Evolutionary conservation across 768 basidiomycete genomes (phyloP).

Genomic region (Pleurotus pulmonarius): DNA sequence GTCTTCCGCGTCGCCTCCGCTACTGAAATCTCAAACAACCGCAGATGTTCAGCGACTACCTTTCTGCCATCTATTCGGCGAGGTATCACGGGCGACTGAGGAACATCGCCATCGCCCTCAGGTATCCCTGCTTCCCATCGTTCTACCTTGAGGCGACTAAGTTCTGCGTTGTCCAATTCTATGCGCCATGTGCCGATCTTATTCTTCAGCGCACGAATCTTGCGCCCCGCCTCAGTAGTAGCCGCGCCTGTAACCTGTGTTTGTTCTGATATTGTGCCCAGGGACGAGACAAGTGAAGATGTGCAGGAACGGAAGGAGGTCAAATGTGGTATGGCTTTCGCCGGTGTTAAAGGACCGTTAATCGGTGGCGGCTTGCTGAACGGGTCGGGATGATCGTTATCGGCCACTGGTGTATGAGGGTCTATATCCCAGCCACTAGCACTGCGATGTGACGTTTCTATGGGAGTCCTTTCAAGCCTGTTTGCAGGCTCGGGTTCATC

Average conservation of each 20-base stretch:
- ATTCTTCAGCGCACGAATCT: constrained; percentile 82
- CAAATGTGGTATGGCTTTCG: constrained; percentile 60
- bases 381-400: constrained; percentile 43
- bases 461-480: constrained; percentile 12
- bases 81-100: constrained; percentile 14
- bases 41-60: constrained; percentile 75
- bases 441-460: constrained; percentile 16
- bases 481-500: constrained; percentile 19
- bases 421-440: constrained; percentile 61
- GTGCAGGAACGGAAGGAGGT: constrained; percentile 72
- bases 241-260: constrained; percentile 86
- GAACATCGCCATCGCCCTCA: constrained; percentile 33
- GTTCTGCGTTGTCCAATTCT: constrained; percentile 84
- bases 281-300: constrained; percentile 66
- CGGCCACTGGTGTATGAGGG: constrained; percentile 43
- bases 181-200: constrained; percentile 75
- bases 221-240: constrained; percentile 81
- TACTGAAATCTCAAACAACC: constrained; percentile 70
- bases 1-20: constrained; percentile 73
- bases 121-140: constrained; percentile 70
- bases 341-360: constrained; percentile 50
- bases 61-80: constrained; percentile 64
- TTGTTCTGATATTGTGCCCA: constrained; percentile 79
- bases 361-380: constrained; percentile 50
- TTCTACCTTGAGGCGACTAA: constrained; percentile 71